Evolutionary conservation across 1,284 basidiomycete species (phyloP), one percentile per base, ranked within the genome.

Genomic region (Cutaneotrichosporon spelunceum): DNA sequence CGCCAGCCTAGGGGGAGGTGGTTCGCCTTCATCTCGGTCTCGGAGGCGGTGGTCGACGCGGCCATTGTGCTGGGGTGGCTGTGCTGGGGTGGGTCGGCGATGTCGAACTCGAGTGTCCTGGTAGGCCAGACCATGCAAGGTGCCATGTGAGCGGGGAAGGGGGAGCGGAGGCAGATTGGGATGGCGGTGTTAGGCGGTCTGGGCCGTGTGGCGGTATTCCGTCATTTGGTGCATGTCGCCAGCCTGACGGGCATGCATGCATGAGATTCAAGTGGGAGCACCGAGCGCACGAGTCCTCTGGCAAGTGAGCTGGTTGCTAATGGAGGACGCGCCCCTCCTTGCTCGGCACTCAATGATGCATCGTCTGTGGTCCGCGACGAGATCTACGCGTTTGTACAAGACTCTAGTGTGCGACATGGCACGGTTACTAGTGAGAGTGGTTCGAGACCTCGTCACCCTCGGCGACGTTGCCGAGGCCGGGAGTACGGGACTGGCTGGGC

Each of bases 1-100:
- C 93, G 83, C 87, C 89, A 96, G 13, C 84, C 88, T 10, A 95
- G 68, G 9, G 93, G 93, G 26, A 94, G 83, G 65, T 82, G 83
- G 63, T 88, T 83, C 8, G 84, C 83, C 78, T 90, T 89, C 76
- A 91, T 84, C 78, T 94, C 90, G 65, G 85, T 82, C 74, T 92
- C 88, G 36, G 91, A 91, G 56, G 93, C 92, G 58, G 88, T 89
- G 45, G 86, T 86, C 63, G 87, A 82, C 56, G 86, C 84, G 60
- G 87, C 80, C 88, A 89, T 89, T 21, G 49, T 70, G 65, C 27
- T 29, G 45, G 29, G 23, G 33, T 33, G 33, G 50, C 39, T 33
- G 30, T 33, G 30, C 21, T 19, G 34, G 13, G 10, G 33, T 36
- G 52, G n/a, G 33, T 34, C 23, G 33, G 23, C 33, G 21, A 26